Base-by-base conservation (phyloP, 176 grass and related monocot species). In the Rhynchospora pubera region DNA sequence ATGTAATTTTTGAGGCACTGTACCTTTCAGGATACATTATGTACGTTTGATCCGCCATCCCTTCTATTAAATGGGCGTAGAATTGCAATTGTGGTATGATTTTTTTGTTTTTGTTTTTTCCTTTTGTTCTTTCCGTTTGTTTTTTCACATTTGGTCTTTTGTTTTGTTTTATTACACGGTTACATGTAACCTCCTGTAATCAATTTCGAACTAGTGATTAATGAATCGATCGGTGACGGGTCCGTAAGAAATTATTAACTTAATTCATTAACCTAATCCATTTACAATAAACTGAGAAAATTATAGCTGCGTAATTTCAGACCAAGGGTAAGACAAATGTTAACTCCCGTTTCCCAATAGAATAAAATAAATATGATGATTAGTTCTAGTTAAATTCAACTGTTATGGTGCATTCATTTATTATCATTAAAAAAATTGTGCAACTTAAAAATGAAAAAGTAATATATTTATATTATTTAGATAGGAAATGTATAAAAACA, bases 61-160 rank as follows among this genome's bases (percentile, higher is more conserved):
- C 13, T 56, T 76, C 7, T 77, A 77, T 56, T 56, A 77, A 77
- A 77, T 77, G 48, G 5, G 22, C 28, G 13, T 53, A 34, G 24
- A 53, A 28, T 32, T 77, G 21, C 23, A 53, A 56, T 23, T 77
- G 12, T 56, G 12, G 50, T 56, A 46, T 72, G 44, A 50, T 15
- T 32, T 3, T 53, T 56, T 4, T 53, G 7, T 55, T 77, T 69
- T 56, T 47, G n/a, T 77, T 75, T 56, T 30, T 75, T 77, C 13
- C 72, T 13, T 32, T 77, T 77, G 48, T 51, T 51, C 48, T 51
- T 51, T 51, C 48, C 48, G 9, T 51, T 51, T 51, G 72, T 53
- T 77, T 77, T 26, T 55, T 77, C 9, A 77, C 72, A 56, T 77
- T 77, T 56, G 72, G 48, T 56, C 16, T 55, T 77, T 32, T 28